These are phyloP conservation scores for bread wheat (Triticum aestivum) DNA, from an alignment of 176 grass and related monocot genomes.

Conservation along the genomic window DNA sequence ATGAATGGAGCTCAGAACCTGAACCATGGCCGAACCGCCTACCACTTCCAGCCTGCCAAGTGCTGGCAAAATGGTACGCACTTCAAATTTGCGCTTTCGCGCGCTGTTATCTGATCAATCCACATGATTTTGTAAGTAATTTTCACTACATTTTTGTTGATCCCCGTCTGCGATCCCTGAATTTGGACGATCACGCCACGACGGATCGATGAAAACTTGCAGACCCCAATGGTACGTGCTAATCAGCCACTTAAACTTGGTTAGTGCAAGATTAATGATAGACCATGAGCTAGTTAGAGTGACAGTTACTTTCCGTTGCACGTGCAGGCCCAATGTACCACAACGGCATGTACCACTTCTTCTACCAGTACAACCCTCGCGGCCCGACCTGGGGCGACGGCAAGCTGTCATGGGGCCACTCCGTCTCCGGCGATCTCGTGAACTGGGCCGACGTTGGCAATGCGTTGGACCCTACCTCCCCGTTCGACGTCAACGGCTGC, in stretches of 20 bases:
- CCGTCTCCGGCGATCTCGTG: conserved; percentile 67
- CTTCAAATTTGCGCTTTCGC: not conserved
- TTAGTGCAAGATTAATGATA: too few relatives aligned
- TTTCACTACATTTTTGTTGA: not conserved
- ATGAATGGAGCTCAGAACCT: not conserved
- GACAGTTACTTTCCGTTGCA: not conserved
- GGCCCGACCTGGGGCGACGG: conserved; percentile 64
- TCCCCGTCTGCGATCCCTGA: not conserved
- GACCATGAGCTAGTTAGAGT: not conserved
- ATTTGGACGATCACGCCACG: not conserved
- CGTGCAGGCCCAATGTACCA: conserved; percentile 66
- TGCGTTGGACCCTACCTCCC: conserved; percentile 47
- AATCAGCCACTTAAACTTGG: too few relatives aligned
- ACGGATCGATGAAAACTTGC: not conserved
- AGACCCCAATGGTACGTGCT: conserved; percentile 78
- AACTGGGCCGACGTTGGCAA: conserved; percentile 58
- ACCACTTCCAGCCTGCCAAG: conserved; percentile 82
- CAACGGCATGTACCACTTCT: conserved; percentile 76
- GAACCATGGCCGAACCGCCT: not conserved
- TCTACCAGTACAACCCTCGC: conserved; percentile 87
- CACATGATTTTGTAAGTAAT: not conserved
- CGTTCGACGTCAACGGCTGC: conserved; percentile 68
- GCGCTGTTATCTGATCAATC: not conserved
- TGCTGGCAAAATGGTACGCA: conserved; percentile 77
- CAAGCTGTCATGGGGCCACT: conserved; percentile 80